Evolutionary conservation across 2,329 filamentous ascomycete genomes (phyloP).

Genomic region (Metarhizium sp.): DNA sequence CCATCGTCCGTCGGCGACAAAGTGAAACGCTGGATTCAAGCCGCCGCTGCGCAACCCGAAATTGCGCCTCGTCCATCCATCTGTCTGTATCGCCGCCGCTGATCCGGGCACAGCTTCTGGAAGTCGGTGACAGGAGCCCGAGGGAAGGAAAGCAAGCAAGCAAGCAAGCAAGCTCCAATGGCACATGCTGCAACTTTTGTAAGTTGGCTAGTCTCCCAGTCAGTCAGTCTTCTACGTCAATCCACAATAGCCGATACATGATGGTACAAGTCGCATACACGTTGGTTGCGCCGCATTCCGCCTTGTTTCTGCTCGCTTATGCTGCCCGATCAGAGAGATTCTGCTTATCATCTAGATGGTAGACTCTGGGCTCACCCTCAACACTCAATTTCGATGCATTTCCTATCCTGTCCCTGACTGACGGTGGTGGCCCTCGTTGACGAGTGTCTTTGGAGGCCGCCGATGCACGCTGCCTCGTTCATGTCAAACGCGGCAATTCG

Average conservation of each 20-base stretch:
- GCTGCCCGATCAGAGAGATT: not conserved
- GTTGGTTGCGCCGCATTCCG: not conserved
- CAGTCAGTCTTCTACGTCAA: not conserved
- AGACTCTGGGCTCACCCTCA: no score
- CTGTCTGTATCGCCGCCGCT: not conserved
- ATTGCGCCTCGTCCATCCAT: not conserved
- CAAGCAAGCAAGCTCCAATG: not conserved
- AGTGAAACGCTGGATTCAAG: not conserved
- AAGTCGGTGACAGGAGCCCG: not conserved
- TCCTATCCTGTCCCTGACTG: no score
- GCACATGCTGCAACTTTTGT: not conserved
- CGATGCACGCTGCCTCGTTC: no score
- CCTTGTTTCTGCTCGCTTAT: not conserved
- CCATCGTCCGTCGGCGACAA: not conserved
- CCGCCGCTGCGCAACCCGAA: not conserved
- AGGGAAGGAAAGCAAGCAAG: not conserved
- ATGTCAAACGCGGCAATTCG: no score
- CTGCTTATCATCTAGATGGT: no score
- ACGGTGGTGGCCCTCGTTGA: not conserved
- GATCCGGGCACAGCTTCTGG: not conserved
- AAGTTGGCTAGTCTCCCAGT: not conserved
- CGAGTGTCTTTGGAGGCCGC: not conserved
- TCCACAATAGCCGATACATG: no score
- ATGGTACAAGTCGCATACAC: not conserved
- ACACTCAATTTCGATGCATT: no score